phyloP scores from a whole-genome alignment of 2,329 filamentous ascomycete genomes.

The Chalara sp. region DNA sequence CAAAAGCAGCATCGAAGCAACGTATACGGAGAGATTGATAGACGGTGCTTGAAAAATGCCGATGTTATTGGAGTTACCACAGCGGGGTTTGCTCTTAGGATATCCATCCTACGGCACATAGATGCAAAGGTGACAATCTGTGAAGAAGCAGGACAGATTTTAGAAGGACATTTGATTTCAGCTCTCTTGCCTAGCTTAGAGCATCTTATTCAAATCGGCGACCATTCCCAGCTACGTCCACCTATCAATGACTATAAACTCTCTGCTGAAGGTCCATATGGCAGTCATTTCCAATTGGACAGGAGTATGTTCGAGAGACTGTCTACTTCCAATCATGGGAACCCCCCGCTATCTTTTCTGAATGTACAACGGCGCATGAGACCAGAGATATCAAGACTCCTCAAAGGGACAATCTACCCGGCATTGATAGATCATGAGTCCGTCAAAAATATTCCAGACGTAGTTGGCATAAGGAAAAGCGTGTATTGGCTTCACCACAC shows the following conservation, averaged over 20 bases:
- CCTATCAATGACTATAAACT: too few species aligned
- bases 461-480: conserved; percentile 18
- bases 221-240: too few species aligned
- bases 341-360: conserved; percentile 1
- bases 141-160: too few species aligned
- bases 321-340: too few species aligned
- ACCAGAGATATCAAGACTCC: conserved; percentile 16
- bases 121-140: too few species aligned
- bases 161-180: too few species aligned
- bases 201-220: too few species aligned
- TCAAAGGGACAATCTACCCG: conserved; percentile 15
- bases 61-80: conserved; percentile 40
- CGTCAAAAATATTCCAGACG: conserved; percentile 12
- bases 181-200: too few species aligned
- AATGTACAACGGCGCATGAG: conserved; percentile 24
- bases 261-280: too few species aligned
- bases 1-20: not conserved
- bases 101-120: conserved; percentile 20
- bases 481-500: conserved; percentile 22
- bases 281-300: too few species aligned
- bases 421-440: conserved; percentile 15
- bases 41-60: conserved; percentile 10
- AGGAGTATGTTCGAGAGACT: too few species aligned
- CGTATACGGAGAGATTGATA: conserved; percentile 11
- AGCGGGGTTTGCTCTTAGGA: conserved; percentile 29